phyloP scores from a whole-genome alignment of 495 filamentous ascomycete species.

The Trichodelitschia bisporula region DNA sequence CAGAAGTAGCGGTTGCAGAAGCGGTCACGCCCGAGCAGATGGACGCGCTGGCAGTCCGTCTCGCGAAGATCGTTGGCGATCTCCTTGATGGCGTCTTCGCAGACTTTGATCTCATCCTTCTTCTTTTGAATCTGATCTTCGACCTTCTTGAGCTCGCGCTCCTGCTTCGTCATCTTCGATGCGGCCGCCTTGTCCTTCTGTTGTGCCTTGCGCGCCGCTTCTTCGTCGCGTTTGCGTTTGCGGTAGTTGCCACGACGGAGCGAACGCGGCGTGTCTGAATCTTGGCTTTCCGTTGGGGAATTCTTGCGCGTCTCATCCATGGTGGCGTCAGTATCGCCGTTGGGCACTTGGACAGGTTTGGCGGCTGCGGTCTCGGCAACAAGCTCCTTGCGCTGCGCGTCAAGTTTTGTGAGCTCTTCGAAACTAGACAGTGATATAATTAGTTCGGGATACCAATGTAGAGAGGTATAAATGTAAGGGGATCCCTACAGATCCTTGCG shows the following conservation, averaged over 20 bases:
- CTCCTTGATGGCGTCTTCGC: conserved; percentile 59
- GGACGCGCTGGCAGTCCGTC: conserved; percentile 74
- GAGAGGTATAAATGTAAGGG: neutral
- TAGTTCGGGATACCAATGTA: neutral
- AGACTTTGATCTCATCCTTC: conserved; percentile 48
- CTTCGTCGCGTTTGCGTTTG: conserved; percentile 48
- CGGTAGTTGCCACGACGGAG: conserved; percentile 51
- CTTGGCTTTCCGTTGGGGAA: no score
- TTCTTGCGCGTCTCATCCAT: no score
- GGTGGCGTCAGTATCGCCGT: conserved; percentile 31
- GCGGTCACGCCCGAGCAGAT: conserved; percentile 70
- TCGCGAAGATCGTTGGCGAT: conserved; percentile 84
- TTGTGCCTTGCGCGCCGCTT: conserved; percentile 23
- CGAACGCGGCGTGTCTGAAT: conserved; percentile 5
- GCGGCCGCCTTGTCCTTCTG: conserved; percentile 57
- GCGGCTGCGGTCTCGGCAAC: conserved; percentile 46
- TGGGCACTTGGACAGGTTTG: conserved; percentile 37
- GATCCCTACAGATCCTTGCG: conserved; percentile 57
- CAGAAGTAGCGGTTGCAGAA: conserved; percentile 98
- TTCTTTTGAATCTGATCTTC: conserved; percentile 70
- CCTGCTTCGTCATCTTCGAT: conserved; percentile 64
- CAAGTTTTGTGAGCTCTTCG: conserved; percentile 57
- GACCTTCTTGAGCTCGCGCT: conserved; percentile 61
- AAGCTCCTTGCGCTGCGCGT: conserved; percentile 72
- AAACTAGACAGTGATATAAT: conserved; percentile 22